These are phyloP conservation scores for Fusarium succisae DNA, from an alignment of 2,329 filamentous ascomycete genomes.

Conservation along the genomic window DNA sequence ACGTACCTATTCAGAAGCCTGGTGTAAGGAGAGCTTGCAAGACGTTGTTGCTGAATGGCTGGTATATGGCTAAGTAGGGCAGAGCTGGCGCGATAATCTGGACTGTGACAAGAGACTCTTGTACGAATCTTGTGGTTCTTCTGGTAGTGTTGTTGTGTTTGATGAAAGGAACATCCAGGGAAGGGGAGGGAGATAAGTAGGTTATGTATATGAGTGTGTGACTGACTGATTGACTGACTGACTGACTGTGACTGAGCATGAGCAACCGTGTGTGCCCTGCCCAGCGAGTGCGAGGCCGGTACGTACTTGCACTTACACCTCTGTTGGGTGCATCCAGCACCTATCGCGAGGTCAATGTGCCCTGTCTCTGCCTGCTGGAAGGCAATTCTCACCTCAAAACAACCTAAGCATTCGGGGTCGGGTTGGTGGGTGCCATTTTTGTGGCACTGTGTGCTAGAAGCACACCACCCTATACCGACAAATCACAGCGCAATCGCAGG, in stretches of 20 bases:
- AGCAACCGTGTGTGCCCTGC: not conserved
- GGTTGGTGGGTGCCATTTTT: constrained; percentile 1
- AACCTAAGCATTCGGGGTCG: not conserved
- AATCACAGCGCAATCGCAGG: constrained; percentile 4
- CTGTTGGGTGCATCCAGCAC: not conserved
- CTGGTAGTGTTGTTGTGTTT: constrained; percentile 61
- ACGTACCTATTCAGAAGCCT: constrained; percentile 49
- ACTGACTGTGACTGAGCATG: not conserved
- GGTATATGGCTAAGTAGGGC: constrained; percentile 45
- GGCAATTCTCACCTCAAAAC: not conserved
- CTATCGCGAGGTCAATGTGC: constrained; percentile 24
- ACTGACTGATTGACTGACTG: constrained; percentile 32
- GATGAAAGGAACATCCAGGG: constrained; percentile 49
- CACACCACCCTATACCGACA: not conserved
- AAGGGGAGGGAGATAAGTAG: constrained; percentile 43
- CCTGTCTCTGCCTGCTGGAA: constrained; percentile 16
- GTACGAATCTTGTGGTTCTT: constrained; percentile 61
- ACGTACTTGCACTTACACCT: constrained; percentile 27
- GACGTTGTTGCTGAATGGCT: constrained; percentile 39
- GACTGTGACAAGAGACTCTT: constrained; percentile 70
- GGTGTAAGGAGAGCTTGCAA: constrained; percentile 40
- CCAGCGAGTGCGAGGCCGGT: constrained; percentile 14
- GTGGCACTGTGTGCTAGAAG: not conserved
- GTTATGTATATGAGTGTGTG: constrained; percentile 33
- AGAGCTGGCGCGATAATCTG: constrained; percentile 66